phyloP scores from a whole-genome alignment of 2,329 filamentous ascomycete genomes.

The Grosmannia penicillata region DNA sequence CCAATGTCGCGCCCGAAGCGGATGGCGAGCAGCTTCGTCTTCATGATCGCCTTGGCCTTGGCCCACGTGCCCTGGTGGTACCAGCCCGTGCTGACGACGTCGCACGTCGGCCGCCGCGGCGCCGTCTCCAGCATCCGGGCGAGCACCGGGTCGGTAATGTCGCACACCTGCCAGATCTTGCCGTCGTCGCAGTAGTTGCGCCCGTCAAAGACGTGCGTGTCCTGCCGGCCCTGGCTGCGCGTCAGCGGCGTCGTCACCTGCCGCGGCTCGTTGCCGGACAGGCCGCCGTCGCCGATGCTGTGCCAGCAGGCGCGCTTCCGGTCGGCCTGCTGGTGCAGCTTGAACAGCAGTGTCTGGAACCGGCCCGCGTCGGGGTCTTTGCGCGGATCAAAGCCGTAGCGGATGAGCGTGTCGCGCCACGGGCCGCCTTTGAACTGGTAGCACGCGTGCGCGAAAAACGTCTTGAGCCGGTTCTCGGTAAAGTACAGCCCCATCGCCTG shows the following conservation, averaged over 20 bases:
- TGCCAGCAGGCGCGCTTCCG: conserved; percentile 24
- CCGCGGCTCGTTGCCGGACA: conserved; percentile 5
- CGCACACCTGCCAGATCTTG: conserved; percentile 88
- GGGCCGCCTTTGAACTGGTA: conserved; percentile 90
- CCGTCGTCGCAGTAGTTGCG: conserved; percentile 60
- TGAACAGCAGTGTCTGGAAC: conserved; percentile 86
- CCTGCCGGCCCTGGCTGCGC: conserved; percentile 17
- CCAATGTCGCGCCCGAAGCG: conserved; percentile 37
- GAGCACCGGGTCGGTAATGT: conserved; percentile 71
- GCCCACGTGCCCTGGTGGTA: conserved; percentile 68
- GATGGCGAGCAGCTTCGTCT: conserved; percentile 63
- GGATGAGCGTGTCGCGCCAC: conserved; percentile 77
- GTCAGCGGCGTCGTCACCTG: neutral
- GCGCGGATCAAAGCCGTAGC: conserved; percentile 76
- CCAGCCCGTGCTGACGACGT: conserved; percentile 59
- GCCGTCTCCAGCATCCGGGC: conserved; percentile 48
- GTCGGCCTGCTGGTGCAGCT: conserved; percentile 41
- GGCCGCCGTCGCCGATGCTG: conserved; percentile 12
- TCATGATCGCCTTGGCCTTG: conserved; percentile 78
- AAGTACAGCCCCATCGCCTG: conserved; percentile 18
- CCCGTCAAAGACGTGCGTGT: conserved; percentile 73
- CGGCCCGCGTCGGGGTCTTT: conserved; percentile 58
- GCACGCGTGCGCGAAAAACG: conserved; percentile 68
- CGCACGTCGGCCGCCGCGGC: conserved; percentile 42
- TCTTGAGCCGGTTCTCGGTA: conserved; percentile 45